These are phyloP conservation scores for Pichia manshurica DNA, from an alignment of 805 yeast species.

Conservation along the genomic window DNA sequence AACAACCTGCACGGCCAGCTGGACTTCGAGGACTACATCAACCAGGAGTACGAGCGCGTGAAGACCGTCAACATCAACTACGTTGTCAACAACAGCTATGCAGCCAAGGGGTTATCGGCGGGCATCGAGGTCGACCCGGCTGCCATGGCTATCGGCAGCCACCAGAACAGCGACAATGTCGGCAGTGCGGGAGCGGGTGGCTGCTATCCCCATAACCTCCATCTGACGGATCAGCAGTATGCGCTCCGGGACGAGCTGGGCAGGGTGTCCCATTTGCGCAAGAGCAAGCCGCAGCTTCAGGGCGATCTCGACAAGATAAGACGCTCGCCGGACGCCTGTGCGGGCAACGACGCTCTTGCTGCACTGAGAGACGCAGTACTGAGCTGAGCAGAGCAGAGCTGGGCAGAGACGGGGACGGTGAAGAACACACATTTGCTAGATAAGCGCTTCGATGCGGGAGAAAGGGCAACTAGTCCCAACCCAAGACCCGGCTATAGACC, in stretches of 20 bases:
- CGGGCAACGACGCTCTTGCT: background rate
- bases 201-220: too few relatives aligned
- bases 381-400: background rate
- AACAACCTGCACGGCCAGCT: background rate
- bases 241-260: background rate
- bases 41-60: conserved; percentile 3
- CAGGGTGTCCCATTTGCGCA: background rate
- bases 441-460: too few relatives aligned
- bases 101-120: conserved; percentile 2
- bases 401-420: too few relatives aligned
- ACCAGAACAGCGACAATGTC: too few relatives aligned
- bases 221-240: too few relatives aligned
- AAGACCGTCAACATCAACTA: conserved; percentile 5
- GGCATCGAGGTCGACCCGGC: background rate
- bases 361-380: background rate
- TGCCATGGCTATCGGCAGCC: too few relatives aligned
- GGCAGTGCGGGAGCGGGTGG: too few relatives aligned
- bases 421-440: too few relatives aligned
- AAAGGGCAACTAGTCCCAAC: too few relatives aligned
- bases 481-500: too few relatives aligned
- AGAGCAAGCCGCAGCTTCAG: background rate
- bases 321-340: background rate
- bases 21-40: background rate
- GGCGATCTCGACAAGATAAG: background rate
- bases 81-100: background rate